Percentiles rank a stretch among this genome's conserved stretches.
These are phyloP conservation scores for Elaeagnus macrophylla DNA, from an alignment of 306 rosid genomes.

Conservation along the genomic window DNA sequence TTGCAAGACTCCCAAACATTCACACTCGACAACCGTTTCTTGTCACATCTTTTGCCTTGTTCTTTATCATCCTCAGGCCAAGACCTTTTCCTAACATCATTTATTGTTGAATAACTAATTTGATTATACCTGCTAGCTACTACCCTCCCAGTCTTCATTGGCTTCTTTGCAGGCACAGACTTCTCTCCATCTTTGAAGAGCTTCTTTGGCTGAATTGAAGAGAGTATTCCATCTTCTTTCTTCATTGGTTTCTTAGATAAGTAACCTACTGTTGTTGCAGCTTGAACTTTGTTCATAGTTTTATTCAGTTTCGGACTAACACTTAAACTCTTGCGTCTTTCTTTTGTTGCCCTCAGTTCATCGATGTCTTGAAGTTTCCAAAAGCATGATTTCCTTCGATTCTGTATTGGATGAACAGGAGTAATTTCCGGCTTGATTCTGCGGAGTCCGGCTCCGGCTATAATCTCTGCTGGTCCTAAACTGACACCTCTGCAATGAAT, in stretches of 20 bases:
- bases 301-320: conserved; percentile 43
- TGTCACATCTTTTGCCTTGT: conserved; percentile 30
- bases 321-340: conserved; percentile 42
- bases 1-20: conserved; percentile 9
- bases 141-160: conserved; percentile 53
- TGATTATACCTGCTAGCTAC: conserved; percentile 74
- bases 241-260: conserved; percentile 38
- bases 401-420: conserved; percentile 40
- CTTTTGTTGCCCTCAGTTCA: conserved; percentile 34
- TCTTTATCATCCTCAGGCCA: conserved; percentile 56
- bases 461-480: conserved; percentile 69
- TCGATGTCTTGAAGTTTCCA: conserved; percentile 54
- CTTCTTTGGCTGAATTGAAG: conserved; percentile 59
- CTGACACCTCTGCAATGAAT: conserved; percentile 51
- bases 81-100: conserved; percentile 61
- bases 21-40: conserved; percentile 33
- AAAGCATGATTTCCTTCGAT: conserved; percentile 71
- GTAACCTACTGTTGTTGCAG: conserved; percentile 38
- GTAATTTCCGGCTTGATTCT: conserved; percentile 40
- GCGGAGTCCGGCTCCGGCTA: conserved; percentile 25
- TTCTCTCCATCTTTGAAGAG: conserved; percentile 63
- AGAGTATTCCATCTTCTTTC: conserved; percentile 39
- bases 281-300: conserved; percentile 30
- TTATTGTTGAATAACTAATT: too few relatives aligned
- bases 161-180: conserved; percentile 34